Percentiles rank a stretch among this genome's conserved stretches.
Evolutionary conservation across 2,329 filamentous ascomycete species (phyloP).

Genomic region (Gliomastix tumulicola): DNA sequence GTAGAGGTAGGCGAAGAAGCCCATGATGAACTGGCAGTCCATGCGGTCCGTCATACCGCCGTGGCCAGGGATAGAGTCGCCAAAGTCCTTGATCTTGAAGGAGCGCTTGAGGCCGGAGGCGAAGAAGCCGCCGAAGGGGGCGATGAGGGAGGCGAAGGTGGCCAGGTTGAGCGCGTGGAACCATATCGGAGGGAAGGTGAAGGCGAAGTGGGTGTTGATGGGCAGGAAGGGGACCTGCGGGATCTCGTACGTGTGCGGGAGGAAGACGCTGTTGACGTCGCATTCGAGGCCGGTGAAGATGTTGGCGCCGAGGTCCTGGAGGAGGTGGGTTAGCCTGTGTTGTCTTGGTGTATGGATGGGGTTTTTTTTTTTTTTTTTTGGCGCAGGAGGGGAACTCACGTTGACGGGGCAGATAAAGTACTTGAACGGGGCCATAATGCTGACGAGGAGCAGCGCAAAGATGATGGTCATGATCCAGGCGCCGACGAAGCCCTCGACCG

Average conservation of each 20-base stretch:
- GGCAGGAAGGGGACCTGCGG: slow-evolving; percentile 67
- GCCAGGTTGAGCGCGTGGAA: slow-evolving; percentile 87
- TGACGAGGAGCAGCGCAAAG: slow-evolving; percentile 75
- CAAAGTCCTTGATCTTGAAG: slow-evolving; percentile 99
- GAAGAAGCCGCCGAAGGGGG: slow-evolving; percentile 97
- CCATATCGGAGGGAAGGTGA: slow-evolving; percentile 82
- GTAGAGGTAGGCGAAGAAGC: slow-evolving; percentile 97
- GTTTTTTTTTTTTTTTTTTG: background rate
- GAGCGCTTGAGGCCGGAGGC: slow-evolving; percentile 95
- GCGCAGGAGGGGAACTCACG: slow-evolving; percentile 30
- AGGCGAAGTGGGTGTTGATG: slow-evolving; percentile 49
- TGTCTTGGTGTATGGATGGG: background rate
- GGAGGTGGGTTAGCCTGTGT: slow-evolving; percentile 9
- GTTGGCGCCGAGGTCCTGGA: slow-evolving; percentile 82
- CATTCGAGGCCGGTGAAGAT: slow-evolving; percentile 87
- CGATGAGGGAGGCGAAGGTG: slow-evolving; percentile 92
- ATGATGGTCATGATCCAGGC: slow-evolving; percentile 94
- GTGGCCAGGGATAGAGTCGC: slow-evolving; percentile 94
- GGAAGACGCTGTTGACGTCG: slow-evolving; percentile 85
- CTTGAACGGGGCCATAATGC: slow-evolving; percentile 80
- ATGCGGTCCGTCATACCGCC: slow-evolving; percentile 98
- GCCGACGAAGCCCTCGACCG: slow-evolving; percentile 92
- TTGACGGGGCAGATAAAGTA: slow-evolving; percentile 99
- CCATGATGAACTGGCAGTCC: slow-evolving; percentile 99
- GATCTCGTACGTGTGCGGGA: slow-evolving; percentile 66